These are phyloP conservation scores for Acephala macrosclerotiorum DNA, from an alignment of 2,329 filamentous ascomycete genomes.

Conservation along the genomic window DNA sequence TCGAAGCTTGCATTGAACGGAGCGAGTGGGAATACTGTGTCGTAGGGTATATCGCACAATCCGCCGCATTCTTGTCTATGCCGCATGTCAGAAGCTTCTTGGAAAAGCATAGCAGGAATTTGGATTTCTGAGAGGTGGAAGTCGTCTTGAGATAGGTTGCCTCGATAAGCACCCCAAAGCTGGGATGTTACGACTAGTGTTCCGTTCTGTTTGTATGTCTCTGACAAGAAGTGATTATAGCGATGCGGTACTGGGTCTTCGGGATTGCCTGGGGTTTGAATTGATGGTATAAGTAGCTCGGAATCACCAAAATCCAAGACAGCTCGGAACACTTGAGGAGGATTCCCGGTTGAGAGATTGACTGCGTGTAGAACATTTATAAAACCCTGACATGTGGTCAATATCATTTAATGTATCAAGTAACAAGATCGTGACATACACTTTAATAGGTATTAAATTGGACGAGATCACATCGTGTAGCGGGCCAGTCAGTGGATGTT, in stretches of 20 bases:
- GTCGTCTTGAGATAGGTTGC: neutral
- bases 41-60: neutral
- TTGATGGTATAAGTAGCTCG: neutral
- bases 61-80: neutral
- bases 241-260: neutral
- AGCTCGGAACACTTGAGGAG: neutral
- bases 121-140: neutral
- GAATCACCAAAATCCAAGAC: neutral
- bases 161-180: neutral
- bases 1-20: neutral
- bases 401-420: neutral
- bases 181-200: neutral
- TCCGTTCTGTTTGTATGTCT: neutral
- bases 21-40: neutral
- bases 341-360: neutral
- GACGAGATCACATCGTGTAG: neutral
- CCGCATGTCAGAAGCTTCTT: neutral
- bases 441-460: neutral
- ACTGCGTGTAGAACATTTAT: neutral
- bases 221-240: neutral
- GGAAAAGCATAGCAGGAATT: neutral
- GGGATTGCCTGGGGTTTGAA: neutral
- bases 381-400: neutral
- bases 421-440: neutral
- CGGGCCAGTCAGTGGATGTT: neutral